Conservation (phyloP, 768 basidiomycete species). For the Tephrocybe sp. region DNA sequence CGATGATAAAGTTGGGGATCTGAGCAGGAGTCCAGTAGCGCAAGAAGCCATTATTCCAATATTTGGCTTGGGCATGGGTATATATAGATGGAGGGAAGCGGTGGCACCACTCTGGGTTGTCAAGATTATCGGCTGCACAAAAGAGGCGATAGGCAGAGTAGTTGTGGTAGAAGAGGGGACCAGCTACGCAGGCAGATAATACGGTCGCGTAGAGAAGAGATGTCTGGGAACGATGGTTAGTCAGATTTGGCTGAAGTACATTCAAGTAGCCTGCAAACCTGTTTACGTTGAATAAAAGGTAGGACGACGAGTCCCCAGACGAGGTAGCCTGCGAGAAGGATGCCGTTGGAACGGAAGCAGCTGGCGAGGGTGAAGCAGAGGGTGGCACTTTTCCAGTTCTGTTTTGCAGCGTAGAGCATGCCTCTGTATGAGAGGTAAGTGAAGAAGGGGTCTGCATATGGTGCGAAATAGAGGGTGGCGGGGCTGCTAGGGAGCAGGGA, state of each 20-base stretch:
- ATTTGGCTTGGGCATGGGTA: conserved; percentile 72
- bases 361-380: conserved; percentile 62
- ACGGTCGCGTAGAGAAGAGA: conserved; percentile 34
- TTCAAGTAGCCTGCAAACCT: conserved; percentile 26
- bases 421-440: conserved; percentile 76
- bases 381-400: conserved; percentile 54
- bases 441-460: conserved; percentile 86
- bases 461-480: conserved; percentile 61
- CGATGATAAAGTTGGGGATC: conserved; percentile 84
- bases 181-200: conserved; percentile 45
- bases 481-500: conserved; percentile 84
- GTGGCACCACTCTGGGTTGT: conserved; percentile 61
- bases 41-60: conserved; percentile 87
- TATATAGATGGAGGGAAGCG: conserved; percentile 68
- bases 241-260: no score
- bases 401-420: conserved; percentile 53
- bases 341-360: conserved; percentile 74
- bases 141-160: conserved; percentile 61
- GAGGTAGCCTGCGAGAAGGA: conserved; percentile 74
- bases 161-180: conserved; percentile 76
- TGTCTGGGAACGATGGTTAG: conserved; percentile 27
- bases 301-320: conserved; percentile 66
- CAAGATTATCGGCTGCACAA: conserved; percentile 42
- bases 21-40: conserved; percentile 83
- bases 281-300: conserved; percentile 42